Evolutionary conservation across 2,329 filamentous ascomycete species (phyloP).

Genomic region (Stenocarpella maydis): DNA sequence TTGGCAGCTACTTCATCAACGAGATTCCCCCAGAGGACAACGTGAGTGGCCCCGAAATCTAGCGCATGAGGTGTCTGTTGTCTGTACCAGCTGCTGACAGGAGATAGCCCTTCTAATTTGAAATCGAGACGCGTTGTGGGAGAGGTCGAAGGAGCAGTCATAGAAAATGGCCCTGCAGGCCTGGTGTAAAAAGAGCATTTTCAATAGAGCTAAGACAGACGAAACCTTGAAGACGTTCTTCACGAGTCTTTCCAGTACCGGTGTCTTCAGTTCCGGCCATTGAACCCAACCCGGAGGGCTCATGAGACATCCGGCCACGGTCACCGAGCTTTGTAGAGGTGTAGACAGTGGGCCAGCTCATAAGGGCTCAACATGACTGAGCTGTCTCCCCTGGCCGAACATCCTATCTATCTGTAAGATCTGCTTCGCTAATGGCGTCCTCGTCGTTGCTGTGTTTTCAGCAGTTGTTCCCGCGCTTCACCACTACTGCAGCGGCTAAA

Average conservation of each 20-base stretch:
- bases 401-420: too few species aligned
- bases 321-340: not conserved
- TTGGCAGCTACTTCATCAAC: slow-evolving; percentile 60
- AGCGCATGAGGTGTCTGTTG: too few species aligned
- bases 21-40: slow-evolving; percentile 68
- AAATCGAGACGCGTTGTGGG: not conserved
- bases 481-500: slow-evolving; percentile 13
- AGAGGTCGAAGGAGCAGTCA: not conserved
- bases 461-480: not conserved
- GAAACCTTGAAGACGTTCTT: not conserved
- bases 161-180: slow-evolving; percentile 40
- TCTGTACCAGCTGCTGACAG: not conserved
- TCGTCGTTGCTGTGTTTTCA: not conserved
- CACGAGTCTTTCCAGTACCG: not conserved
- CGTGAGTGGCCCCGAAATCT: slow-evolving; percentile 53
- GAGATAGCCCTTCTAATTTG: slow-evolving; percentile 36
- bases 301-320: not conserved
- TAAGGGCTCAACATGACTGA: not conserved
- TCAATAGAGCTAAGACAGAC: slow-evolving; percentile 29
- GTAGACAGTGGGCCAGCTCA: not conserved
- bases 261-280: not conserved
- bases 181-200: slow-evolving; percentile 29
- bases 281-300: not conserved
- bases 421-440: not conserved
- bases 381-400: not conserved